phyloP scores from a whole-genome alignment of 2,329 filamentous ascomycete genomes.

The Paecilomyces formosus region DNA sequence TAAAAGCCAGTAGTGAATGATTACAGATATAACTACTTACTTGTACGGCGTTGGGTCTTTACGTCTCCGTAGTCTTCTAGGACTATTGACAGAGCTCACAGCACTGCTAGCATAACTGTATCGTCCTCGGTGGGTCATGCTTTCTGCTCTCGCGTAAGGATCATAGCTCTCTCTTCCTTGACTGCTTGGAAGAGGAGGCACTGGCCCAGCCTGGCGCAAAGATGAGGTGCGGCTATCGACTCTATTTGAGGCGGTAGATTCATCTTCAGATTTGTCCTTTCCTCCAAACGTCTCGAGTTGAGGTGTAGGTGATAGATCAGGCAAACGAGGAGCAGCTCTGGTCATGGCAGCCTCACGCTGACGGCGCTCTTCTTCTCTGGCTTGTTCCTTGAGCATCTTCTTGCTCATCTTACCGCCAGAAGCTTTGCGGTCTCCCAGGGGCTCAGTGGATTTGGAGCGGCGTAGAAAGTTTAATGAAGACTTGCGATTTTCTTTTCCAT shows the following conservation, averaged over 20 bases:
- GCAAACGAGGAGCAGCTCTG: constrained; percentile 51
- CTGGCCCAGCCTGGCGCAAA: constrained; percentile 28
- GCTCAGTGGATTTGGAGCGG: constrained; percentile 60
- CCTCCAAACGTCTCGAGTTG: constrained; percentile 52
- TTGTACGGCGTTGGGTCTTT: constrained; percentile 99
- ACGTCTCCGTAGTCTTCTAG: constrained; percentile 80
- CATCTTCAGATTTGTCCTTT: constrained; percentile 56
- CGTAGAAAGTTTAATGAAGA: constrained; percentile 54
- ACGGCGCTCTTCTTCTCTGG: constrained; percentile 46
- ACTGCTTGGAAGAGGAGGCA: constrained; percentile 15
- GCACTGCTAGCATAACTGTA: constrained; percentile 95
- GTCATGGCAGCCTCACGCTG: constrained; percentile 52
- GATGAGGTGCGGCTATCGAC: constrained; percentile 21
- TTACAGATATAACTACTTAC: constrained; percentile 50
- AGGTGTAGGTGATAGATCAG: constrained; percentile 39
- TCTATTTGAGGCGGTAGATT: constrained; percentile 51
- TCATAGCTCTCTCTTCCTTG: constrained; percentile 50
- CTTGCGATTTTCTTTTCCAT: constrained; percentile 29
- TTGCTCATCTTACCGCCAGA: constrained; percentile 26
- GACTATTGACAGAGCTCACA: constrained; percentile 85
- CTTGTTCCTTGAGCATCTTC: constrained; percentile 30
- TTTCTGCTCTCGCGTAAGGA: constrained; percentile 76
- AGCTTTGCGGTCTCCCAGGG: constrained; percentile 46
- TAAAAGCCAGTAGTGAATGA: not conserved
- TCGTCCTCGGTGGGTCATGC: constrained; percentile 92